These are phyloP conservation scores for Peronospora farinosa DNA, from an alignment of 352 stramenopile genomes.

Conservation along the genomic window DNA sequence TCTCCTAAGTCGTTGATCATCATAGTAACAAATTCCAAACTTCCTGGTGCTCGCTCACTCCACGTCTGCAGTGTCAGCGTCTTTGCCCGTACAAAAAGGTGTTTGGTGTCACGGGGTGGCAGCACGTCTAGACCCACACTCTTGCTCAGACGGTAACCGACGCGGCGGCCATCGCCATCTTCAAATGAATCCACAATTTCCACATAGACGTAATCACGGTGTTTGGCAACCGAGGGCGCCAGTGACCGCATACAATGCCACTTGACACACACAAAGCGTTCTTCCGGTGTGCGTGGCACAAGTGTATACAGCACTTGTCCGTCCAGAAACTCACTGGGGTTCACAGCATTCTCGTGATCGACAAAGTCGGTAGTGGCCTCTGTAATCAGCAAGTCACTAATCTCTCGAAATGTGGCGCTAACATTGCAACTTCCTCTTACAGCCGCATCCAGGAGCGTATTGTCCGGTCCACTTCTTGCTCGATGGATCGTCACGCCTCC, in stretches of 20 bases:
- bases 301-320: slow-evolving; percentile 71
- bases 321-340: slow-evolving; percentile 72
- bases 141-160: slow-evolving; percentile 72
- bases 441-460: slow-evolving; percentile 56
- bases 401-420: slow-evolving; percentile 63
- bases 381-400: slow-evolving; percentile 72
- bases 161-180: slow-evolving; percentile 46
- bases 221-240: slow-evolving; percentile 63
- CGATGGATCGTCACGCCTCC: slow-evolving; percentile 69
- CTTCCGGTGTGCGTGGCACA: slow-evolving; percentile 47
- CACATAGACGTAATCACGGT: slow-evolving; percentile 79
- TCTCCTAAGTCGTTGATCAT: slow-evolving; percentile 79
- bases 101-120: slow-evolving; percentile 36
- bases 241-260: slow-evolving; percentile 75
- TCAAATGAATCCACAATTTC: slow-evolving; percentile 78
- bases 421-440: slow-evolving; percentile 71
- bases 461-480: slow-evolving; percentile 47
- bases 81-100: slow-evolving; percentile 62
- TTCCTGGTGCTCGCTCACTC: slow-evolving; percentile 44
- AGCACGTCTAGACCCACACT: slow-evolving; percentile 64
- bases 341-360: slow-evolving; percentile 52
- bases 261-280: slow-evolving; percentile 78
- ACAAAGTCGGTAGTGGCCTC: slow-evolving; percentile 63
- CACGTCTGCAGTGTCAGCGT: slow-evolving; percentile 75
- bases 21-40: slow-evolving; percentile 72